Evolutionary conservation across 2,329 filamentous ascomycete genomes (phyloP), one percentile per base, ranked within the genome.

Genomic region (Trichoderma cornu-damae): DNA sequence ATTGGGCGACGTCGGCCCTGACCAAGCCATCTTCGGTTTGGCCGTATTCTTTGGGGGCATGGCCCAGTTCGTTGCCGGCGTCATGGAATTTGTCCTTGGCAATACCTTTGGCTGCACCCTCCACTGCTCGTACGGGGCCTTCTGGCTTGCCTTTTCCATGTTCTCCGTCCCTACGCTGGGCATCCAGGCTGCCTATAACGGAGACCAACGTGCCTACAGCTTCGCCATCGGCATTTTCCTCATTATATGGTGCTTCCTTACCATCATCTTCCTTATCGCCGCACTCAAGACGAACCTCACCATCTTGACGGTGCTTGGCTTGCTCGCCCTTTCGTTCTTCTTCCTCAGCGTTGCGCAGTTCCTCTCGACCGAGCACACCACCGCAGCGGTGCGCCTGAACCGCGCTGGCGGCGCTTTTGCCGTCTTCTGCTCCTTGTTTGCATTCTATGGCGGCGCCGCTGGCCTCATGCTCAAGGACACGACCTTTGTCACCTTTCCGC

Each of bases 61-160:
- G 6, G 79, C 87, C n/a, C 85, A 88, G 69, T 73, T 88, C 66
- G 72, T 87, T 51, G 83, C 84, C 46, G 85, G 85, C 66, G 86
- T 88, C 24, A 73, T 77, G 69, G 69, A 77, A 62, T 77, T 76
- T 59, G 68, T 69, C 11, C 74, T 82, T 8, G 82, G 82, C n/a
- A 85, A 84, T 71, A 84, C 81, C 9, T 84, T 84, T 52, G 82
- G 81, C 74, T 80, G 80, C 28, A 84, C 81, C 6, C 79, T 83
- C 7, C 79, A 84, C 59, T 80, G 78, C 40, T 82, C 79, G 3
- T 85, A 84, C 65, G 81, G 81, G 58, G 80, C 81, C 59, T 85
- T 85, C 72, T 85, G 81, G 82, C 75, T 84, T 60, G 76, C 78
- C 22, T 82, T 80, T 62, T 80, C 77, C 62, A 82, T 84, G 72